These are phyloP conservation scores for Trichoderma sp. DNA, from an alignment of 2,329 filamentous ascomycete species.

Conservation along the genomic window DNA sequence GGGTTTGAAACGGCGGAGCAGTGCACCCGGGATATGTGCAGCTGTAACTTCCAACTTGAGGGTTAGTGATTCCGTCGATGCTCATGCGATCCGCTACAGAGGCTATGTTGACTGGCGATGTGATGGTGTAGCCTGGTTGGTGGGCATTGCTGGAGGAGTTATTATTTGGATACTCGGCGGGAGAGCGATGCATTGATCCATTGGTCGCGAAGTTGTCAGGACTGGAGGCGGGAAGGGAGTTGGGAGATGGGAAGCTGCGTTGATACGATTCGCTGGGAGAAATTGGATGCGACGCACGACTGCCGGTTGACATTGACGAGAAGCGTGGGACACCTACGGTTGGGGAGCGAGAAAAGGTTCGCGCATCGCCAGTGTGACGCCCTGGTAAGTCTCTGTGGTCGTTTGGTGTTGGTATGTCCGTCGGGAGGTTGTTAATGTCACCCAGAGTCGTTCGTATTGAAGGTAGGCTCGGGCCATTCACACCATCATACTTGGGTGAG, in stretches of 20 bases:
- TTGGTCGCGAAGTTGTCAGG: slow-evolving; percentile 41
- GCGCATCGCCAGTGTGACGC: slow-evolving; percentile 28
- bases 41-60: slow-evolving; percentile 53
- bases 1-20: slow-evolving; percentile 74
- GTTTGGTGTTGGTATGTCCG: slow-evolving; percentile 33
- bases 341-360: slow-evolving; percentile 40
- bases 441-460: slow-evolving; percentile 39
- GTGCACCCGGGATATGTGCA: slow-evolving; percentile 66
- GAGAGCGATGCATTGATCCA: slow-evolving; percentile 38
- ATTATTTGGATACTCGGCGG: slow-evolving; percentile 47
- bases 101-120: slow-evolving; percentile 41
- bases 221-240: slow-evolving; percentile 42
- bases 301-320: slow-evolving; percentile 32
- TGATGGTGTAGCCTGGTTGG: slow-evolving; percentile 46
- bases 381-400: slow-evolving; percentile 38
- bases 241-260: slow-evolving; percentile 51
- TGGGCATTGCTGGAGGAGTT: slow-evolving; percentile 49
- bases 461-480: slow-evolving; percentile 38
- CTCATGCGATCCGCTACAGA: slow-evolving; percentile 56
- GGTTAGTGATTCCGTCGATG: slow-evolving; percentile 58
- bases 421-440: slow-evolving; percentile 35
- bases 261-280: slow-evolving; percentile 51
- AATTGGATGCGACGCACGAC: slow-evolving; percentile 47
- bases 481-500: slow-evolving; percentile 38
- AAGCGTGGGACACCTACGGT: slow-evolving; percentile 36